phyloP scores from a whole-genome alignment of 2,329 filamentous ascomycete species.

The Exophiala oligosperma region DNA sequence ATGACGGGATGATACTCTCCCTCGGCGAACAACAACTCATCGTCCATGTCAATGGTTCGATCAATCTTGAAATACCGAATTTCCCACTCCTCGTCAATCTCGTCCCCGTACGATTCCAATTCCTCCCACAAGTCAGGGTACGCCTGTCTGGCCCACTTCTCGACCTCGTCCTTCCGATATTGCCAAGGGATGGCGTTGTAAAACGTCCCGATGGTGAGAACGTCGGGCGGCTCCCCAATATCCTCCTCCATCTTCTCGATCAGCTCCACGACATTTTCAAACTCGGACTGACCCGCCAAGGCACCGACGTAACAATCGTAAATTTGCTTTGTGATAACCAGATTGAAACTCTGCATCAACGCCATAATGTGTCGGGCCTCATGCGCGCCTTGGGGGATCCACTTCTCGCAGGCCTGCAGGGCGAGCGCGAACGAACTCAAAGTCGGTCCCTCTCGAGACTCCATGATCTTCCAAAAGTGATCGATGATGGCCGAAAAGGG shows the following conservation, averaged over 20 bases:
- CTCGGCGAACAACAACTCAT: conserved; percentile 24
- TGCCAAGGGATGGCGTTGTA: conserved; percentile 72
- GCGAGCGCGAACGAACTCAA: conserved; percentile 78
- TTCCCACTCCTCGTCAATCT: conserved; percentile 31
- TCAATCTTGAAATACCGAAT: conserved; percentile 31
- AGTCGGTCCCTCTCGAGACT: conserved; percentile 79
- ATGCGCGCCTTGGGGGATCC: conserved; percentile 43
- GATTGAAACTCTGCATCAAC: conserved; percentile 68
- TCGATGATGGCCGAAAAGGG: conserved; percentile 62
- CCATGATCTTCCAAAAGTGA: conserved; percentile 83
- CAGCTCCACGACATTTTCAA: conserved; percentile 66
- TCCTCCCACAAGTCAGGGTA: conserved; percentile 71
- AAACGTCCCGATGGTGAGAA: conserved; percentile 68
- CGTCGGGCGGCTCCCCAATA: conserved; percentile 66
- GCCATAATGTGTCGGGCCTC: conserved; percentile 54
- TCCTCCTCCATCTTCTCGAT: conserved; percentile 67
- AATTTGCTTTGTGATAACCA: conserved; percentile 72
- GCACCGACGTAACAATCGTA: conserved; percentile 77
- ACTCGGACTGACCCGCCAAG: conserved; percentile 69
- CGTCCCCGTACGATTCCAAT: conserved; percentile 46
- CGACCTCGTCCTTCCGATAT: conserved; percentile 67
- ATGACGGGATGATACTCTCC: conserved; percentile 27
- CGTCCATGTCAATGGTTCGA: conserved; percentile 26
- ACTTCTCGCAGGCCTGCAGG: conserved; percentile 73
- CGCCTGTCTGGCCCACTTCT: conserved; percentile 69